Conservation (phyloP, 768 basidiomycete species). For the Tulasnella sp. region DNA sequence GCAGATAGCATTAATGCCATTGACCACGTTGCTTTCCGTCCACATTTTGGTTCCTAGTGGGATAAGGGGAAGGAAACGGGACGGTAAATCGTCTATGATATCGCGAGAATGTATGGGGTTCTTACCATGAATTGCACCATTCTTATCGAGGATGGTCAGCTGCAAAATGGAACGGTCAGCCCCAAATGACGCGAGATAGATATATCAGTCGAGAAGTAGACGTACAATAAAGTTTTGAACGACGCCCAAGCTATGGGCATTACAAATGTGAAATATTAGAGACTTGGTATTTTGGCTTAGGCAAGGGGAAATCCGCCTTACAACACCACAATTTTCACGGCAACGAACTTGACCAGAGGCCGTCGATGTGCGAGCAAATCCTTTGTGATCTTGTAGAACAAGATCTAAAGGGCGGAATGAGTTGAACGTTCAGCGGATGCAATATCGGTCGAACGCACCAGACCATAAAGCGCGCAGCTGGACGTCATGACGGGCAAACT, state of each 20-base stretch:
- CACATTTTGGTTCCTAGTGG: constrained; percentile 72
- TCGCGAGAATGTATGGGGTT: not conserved
- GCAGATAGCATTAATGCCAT: constrained; percentile 80
- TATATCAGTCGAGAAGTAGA: not conserved
- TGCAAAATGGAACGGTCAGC: constrained; percentile 41
- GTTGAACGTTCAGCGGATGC: not conserved
- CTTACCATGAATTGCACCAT: constrained; percentile 67
- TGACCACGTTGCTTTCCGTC: constrained; percentile 80
- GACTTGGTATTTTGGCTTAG: not conserved
- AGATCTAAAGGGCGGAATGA: constrained; percentile 43
- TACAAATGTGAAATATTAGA: constrained; percentile 44
- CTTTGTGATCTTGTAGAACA: constrained; percentile 81
- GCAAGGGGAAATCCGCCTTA: constrained; percentile 28
- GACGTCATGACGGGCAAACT: not conserved
- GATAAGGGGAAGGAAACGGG: not conserved
- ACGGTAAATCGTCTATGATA: not conserved
- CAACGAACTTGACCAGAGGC: constrained; percentile 82
- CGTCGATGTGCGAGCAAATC: constrained; percentile 75
- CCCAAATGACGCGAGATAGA: not conserved
- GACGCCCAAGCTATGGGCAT: constrained; percentile 62
- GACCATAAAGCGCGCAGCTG: constrained; percentile 78
- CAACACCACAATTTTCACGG: constrained; percentile 61
- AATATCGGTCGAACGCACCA: constrained; percentile 43
- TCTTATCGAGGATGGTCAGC: constrained; percentile 65
- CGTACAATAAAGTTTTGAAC: constrained; percentile 79